Base-by-base conservation (phyloP, 176 grass and related monocot genomes). In the Tillandsia fasciculata region DNA sequence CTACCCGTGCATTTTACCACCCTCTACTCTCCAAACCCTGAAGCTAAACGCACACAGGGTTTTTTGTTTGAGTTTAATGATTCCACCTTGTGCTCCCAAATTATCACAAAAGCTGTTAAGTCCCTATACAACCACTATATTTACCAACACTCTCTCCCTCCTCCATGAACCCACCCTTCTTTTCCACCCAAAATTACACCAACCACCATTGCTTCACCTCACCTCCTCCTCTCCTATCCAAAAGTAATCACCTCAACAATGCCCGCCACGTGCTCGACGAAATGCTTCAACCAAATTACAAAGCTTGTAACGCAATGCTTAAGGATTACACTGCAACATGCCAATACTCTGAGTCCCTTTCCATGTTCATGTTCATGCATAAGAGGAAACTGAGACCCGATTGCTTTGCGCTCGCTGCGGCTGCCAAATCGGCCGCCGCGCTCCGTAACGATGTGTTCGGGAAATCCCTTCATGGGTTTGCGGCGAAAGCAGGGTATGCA, bases 391-490 rank as follows among this genome's bases (percentile, higher is more conserved):
- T 76, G 14, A 65, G 64, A 9, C 84, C 65, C 2, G 80, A 85
- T 77, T 57, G 75, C 63, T 82, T 91, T 52, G 80, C 83, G 70
- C 72, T 88, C 11, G 80, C 87, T 2, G 77, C 82, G 11, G 74
- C 48, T n/a, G 42, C 91, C 74, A 88, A 81, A 69, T 96, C 84
- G 8, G 72, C 74, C 0, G 53, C 76, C 8, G 53, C 67, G 54
- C 23, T 78, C 17, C 72, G 70, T 1, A 53, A 18, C 17, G 24
- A 70, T 12, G 11, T 24, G 4, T 69, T 78, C 2, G 80, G 64
- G 48, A 69, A 33, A 53, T 83, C 78, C 64, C 80, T 93, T 65
- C 90, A 93, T 77, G 83, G 74, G 51, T 70, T 84, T 64, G 71
- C 75, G 0, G 49, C 84, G 59, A 93, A 78, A 77, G 24, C 63